These are phyloP conservation scores for Thalassiosira livingstoniorum DNA, from an alignment of 352 stramenopile genomes.

Conservation along the genomic window DNA sequence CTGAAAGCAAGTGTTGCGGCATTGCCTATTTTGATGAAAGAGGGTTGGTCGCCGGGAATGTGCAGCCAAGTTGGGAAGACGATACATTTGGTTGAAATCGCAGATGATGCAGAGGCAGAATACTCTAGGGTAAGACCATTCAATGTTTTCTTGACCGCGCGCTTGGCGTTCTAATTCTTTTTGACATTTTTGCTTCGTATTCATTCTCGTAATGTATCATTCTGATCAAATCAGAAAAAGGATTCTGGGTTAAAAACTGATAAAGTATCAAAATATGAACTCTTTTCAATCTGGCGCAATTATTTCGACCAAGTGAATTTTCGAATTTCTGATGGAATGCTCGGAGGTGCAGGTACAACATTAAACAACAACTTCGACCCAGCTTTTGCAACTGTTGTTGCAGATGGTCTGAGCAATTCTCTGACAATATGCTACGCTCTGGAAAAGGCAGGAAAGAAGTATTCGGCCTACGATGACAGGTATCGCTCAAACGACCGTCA, in stretches of 20 bases:
- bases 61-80: not conserved
- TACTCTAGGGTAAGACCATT: too few relatives aligned
- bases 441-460: not conserved
- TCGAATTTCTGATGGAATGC: not conserved
- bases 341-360: not conserved
- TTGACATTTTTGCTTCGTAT: too few relatives aligned
- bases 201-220: too few relatives aligned
- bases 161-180: too few relatives aligned
- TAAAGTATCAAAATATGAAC: not conserved
- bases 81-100: not conserved
- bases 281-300: not conserved
- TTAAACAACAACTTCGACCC: not conserved
- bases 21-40: not conserved
- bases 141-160: too few relatives aligned
- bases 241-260: not conserved
- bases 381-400: not conserved
- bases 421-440: not conserved
- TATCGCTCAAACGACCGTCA: not conserved
- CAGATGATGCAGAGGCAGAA: not conserved
- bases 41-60: not conserved
- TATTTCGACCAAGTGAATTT: not conserved
- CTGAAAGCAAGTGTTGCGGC: not conserved
- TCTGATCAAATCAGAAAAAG: too few relatives aligned
- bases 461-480: not conserved
- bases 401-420: not conserved